Conservation (phyloP, 306 rosid species). For the Cucurbita ficifolia region DNA sequence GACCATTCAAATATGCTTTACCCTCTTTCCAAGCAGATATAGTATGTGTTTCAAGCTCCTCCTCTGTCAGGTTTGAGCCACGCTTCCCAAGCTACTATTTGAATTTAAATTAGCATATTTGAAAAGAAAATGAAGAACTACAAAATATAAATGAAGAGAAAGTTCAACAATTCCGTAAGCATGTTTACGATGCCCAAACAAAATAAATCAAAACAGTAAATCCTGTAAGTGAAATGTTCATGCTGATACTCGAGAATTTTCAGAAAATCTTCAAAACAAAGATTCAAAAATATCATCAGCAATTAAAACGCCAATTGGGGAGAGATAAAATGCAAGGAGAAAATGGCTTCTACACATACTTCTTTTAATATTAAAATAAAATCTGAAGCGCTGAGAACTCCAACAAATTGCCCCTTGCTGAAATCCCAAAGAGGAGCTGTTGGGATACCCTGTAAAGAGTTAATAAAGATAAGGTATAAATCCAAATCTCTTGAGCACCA, state of each 20-base stretch:
- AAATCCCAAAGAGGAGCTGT: conserved; percentile 96
- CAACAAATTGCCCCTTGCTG: conserved; percentile 78
- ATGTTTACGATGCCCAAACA: background rate
- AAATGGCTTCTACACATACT: conserved; percentile 37
- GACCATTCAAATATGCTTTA: conserved; percentile 56
- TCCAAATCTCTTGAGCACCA: conserved; percentile 14
- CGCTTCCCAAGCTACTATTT: conserved; percentile 76
- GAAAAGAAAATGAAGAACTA: background rate
- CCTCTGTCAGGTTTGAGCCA: conserved; percentile 90
- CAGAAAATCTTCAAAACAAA: background rate
- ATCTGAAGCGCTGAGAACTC: conserved; percentile 82
- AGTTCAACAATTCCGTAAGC: background rate
- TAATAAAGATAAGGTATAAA: conserved; percentile 14
- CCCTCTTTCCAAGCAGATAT: conserved; percentile 98
- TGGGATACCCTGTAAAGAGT: conserved; percentile 63
- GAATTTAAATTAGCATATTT: conserved; percentile 13
- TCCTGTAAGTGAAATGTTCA: background rate
- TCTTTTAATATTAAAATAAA: conserved; percentile 90
- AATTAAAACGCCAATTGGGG: background rate
- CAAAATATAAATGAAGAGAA: background rate
- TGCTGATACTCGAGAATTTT: background rate
- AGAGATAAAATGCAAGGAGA: conserved; percentile 7
- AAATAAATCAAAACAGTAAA: background rate
- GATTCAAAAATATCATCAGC: background rate
- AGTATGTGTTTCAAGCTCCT: conserved; percentile 97